Conservation (phyloP, 805 yeast species). For the Metschnikowia shivogae region DNA sequence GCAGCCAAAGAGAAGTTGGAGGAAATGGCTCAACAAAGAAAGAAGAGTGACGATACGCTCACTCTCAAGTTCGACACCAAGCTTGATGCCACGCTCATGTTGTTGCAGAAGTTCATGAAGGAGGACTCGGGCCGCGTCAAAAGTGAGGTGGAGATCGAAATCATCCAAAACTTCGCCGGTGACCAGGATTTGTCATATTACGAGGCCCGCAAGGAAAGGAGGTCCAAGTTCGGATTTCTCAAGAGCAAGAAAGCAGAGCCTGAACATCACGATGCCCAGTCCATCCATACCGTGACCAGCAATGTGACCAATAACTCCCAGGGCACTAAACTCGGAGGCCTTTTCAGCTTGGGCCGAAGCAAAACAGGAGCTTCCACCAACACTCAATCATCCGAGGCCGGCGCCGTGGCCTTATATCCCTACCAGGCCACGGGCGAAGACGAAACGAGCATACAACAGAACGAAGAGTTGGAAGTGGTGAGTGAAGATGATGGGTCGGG, state of each 20-base stretch:
- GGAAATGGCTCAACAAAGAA: constrained; percentile 35
- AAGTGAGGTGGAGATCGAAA: constrained; percentile 84
- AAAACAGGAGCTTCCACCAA: constrained; percentile 19
- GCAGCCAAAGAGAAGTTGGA: constrained; percentile 50
- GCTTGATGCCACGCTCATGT: constrained; percentile 47
- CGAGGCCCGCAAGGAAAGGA: constrained; percentile 49
- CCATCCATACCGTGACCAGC: constrained; percentile 33
- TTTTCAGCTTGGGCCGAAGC: constrained; percentile 36
- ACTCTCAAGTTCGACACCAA: constrained; percentile 52
- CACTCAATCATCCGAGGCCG: constrained; percentile 15
- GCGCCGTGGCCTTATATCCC: constrained; percentile 56
- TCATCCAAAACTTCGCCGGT: constrained; percentile 80
- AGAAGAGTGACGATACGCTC: constrained; percentile 30
- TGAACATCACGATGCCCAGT: constrained; percentile 23
- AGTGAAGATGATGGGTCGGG: constrained; percentile 86
- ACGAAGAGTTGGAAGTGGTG: constrained; percentile 56
- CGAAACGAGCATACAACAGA: constrained; percentile 59
- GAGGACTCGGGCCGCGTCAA: constrained; percentile 72
- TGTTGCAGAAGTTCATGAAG: constrained; percentile 59
- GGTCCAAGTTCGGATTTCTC: constrained; percentile 56
- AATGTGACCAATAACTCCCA: constrained; percentile 27
- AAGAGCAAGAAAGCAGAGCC: constrained; percentile 18
- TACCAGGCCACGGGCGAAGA: constrained; percentile 71
- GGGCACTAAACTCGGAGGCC: constrained; percentile 20
- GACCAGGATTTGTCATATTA: constrained; percentile 65